Percentiles rank a stretch among this genome's conserved stretches.
These are phyloP conservation scores for Fistulinella staudtii DNA, from an alignment of 1,284 basidiomycete genomes.

Conservation along the genomic window DNA sequence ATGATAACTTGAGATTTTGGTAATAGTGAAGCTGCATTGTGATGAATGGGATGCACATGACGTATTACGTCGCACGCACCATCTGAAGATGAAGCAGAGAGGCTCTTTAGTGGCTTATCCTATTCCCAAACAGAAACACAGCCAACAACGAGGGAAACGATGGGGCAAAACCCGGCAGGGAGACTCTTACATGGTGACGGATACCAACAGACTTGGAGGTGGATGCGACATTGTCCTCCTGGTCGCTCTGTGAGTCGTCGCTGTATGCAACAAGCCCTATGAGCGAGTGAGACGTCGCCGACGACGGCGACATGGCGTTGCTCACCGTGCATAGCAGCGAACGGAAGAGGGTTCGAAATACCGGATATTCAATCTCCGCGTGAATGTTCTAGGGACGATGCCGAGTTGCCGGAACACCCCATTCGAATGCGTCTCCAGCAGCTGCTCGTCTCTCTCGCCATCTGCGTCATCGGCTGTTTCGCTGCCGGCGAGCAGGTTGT, in stretches of 20 bases:
- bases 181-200: constrained; percentile 62
- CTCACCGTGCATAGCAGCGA: constrained; percentile 41
- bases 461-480: constrained; percentile 32
- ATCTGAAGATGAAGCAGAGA: constrained; percentile 42
- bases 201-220: constrained; percentile 22
- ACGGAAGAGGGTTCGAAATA: constrained; percentile 20
- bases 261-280: constrained; percentile 63
- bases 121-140: constrained; percentile 57
- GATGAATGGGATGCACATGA: not conserved
- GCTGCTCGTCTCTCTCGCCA: constrained; percentile 22
- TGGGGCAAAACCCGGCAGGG: constrained; percentile 36
- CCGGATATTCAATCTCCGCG: constrained; percentile 12
- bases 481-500: constrained; percentile 24
- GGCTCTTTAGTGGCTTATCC: constrained; percentile 52
- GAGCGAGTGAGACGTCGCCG: constrained; percentile 5
- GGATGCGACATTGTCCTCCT: constrained; percentile 41
- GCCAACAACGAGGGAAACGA: constrained; percentile 70
- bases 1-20: constrained; percentile 56
- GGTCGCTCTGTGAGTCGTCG: constrained; percentile 60
- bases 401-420: not conserved
- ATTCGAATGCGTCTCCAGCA: constrained; percentile 35
- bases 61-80: constrained; percentile 33
- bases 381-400: no score
- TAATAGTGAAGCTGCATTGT: constrained; percentile 36
- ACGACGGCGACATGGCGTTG: constrained; percentile 4